These are phyloP conservation scores for Leccinum boreale DNA, from an alignment of 768 basidiomycete species.

Conservation along the genomic window DNA sequence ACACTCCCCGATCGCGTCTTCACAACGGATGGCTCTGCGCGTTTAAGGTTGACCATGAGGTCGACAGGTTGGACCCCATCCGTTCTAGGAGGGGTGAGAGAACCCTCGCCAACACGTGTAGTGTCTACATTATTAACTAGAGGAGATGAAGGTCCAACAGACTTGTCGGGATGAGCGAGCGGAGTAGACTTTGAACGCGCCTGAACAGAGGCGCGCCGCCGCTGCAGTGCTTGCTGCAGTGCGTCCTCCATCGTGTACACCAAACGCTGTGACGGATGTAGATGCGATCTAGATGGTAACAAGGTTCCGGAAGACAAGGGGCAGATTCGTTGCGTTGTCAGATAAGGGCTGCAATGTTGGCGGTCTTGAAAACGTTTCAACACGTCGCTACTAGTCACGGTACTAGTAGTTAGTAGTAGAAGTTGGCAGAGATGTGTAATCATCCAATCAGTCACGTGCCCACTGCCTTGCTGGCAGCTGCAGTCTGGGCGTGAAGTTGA, in stretches of 20 bases:
- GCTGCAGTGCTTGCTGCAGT: background rate
- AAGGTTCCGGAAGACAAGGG: background rate
- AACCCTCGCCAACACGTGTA: constrained; percentile 3
- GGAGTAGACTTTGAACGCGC: constrained; percentile 12
- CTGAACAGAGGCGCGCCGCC: background rate
- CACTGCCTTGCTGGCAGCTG: too few relatives aligned
- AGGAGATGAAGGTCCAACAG: constrained; percentile 3
- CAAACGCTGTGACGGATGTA: background rate
- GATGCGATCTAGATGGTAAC: background rate
- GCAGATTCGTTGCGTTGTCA: background rate
- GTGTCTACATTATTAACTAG: constrained; percentile 2
- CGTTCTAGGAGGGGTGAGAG: background rate
- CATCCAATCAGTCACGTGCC: too few relatives aligned
- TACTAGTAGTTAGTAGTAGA: too few relatives aligned
- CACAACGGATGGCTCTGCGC: constrained; percentile 70
- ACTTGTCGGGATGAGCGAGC: constrained; percentile 5
- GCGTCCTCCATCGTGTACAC: background rate
- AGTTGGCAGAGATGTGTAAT: too few relatives aligned
- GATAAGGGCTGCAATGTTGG: background rate
- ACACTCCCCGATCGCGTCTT: constrained; percentile 84
- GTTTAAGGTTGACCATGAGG: constrained; percentile 58
- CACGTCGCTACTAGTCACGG: background rate
- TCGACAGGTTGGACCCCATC: constrained; percentile 42
- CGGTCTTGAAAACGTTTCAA: background rate
- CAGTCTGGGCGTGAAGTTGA: too few relatives aligned